These are phyloP conservation scores for Ogataea ramenticola DNA, from an alignment of 805 yeast genomes.

Conservation along the genomic window DNA sequence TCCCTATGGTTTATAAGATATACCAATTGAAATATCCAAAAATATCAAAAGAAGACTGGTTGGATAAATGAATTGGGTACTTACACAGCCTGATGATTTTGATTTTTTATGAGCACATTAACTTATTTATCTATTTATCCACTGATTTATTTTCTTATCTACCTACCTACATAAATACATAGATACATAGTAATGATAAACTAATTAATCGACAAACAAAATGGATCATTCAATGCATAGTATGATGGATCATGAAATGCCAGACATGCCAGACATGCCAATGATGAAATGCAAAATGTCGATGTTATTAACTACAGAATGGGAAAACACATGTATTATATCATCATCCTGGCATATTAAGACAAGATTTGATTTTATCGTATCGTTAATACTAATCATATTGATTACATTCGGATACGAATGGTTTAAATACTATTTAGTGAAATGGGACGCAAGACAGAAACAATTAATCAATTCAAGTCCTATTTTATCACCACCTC, in stretches of 20 bases:
- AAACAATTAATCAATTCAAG: background rate
- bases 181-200: too few relatives aligned
- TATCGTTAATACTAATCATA: slow-evolving; percentile 26
- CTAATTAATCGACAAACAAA: background rate
- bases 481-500: slow-evolving; percentile 6
- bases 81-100: too few relatives aligned
- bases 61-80: slow-evolving; percentile 11
- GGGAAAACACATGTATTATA: slow-evolving; percentile 35
- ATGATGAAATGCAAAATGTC: slow-evolving; percentile 22
- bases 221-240: background rate
- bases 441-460: slow-evolving; percentile 15
- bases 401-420: slow-evolving; percentile 31
- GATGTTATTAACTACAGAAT: slow-evolving; percentile 37
- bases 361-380: slow-evolving; percentile 25
- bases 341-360: slow-evolving; percentile 33
- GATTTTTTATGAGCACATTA: too few relatives aligned
- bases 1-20: slow-evolving; percentile 19
- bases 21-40: slow-evolving; percentile 13
- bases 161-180: too few relatives aligned
- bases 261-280: slow-evolving; percentile 14
- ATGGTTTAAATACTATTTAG: slow-evolving; percentile 21
- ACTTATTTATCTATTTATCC: too few relatives aligned
- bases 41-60: slow-evolving; percentile 22
- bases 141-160: too few relatives aligned
- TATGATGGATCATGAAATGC: slow-evolving; percentile 11